Conservation (phyloP, 2,329 filamentous ascomycete species). For the Alternaria triticina region DNA sequence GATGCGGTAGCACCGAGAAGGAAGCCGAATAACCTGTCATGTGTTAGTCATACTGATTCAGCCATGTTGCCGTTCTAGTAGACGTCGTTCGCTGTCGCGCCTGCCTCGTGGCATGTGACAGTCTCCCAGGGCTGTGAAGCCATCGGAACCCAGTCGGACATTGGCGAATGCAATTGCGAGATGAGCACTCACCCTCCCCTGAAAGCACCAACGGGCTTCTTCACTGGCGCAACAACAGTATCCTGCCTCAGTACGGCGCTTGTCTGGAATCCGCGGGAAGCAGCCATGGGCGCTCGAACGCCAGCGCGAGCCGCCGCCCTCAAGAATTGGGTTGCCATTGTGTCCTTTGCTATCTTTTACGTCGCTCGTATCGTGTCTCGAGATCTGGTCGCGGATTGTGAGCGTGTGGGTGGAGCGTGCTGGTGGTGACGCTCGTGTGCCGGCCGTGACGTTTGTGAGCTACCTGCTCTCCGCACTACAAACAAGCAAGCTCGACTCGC, state of each 20-base stretch:
- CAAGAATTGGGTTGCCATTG: slow-evolving; percentile 56
- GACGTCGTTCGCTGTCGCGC: not conserved
- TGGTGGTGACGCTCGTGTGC: slow-evolving; percentile 10
- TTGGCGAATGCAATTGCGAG: not conserved
- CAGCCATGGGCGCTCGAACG: slow-evolving; percentile 21
- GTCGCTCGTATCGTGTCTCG: not conserved
- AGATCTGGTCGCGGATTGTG: not conserved
- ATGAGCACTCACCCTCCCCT: slow-evolving; percentile 68
- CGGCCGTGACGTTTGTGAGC: slow-evolving; percentile 14
- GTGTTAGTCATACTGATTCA: not conserved
- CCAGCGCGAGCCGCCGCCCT: slow-evolving; percentile 48
- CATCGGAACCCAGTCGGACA: not conserved
- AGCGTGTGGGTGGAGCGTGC: not conserved
- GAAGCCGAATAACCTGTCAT: slow-evolving; percentile 82
- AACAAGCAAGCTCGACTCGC: slow-evolving; percentile 15
- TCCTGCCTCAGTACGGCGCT: slow-evolving; percentile 42
- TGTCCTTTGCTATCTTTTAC: not conserved
- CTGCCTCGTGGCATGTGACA: not conserved
- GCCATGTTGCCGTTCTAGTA: not conserved
- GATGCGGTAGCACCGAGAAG: slow-evolving; percentile 82
- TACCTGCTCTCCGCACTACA: slow-evolving; percentile 9
- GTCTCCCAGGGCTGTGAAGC: not conserved
- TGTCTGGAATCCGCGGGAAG: slow-evolving; percentile 50
- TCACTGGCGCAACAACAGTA: slow-evolving; percentile 54
- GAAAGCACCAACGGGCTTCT: slow-evolving; percentile 73